phyloP scores from a whole-genome alignment of 495 filamentous ascomycete species.

The Podospora anserina region DNA sequence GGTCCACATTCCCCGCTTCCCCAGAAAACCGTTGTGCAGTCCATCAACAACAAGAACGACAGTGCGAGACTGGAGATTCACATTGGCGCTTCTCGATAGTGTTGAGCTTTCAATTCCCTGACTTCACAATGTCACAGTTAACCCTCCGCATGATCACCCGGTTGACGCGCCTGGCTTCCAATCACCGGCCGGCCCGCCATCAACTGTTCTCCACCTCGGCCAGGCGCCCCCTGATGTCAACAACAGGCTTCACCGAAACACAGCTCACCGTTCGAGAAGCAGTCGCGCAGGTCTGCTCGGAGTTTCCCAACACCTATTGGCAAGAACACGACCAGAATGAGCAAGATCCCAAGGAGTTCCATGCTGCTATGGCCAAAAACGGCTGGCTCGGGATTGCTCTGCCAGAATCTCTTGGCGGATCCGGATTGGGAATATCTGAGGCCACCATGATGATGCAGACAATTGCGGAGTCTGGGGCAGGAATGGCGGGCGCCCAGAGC shows the following conservation, averaged over 20 bases:
- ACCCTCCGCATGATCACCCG: background rate
- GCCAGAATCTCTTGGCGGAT: slow-evolving; percentile 67
- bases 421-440: slow-evolving; percentile 74
- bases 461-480: slow-evolving; percentile 71
- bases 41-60: background rate
- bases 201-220: slow-evolving; percentile 27
- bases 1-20: background rate
- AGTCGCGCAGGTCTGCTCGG: slow-evolving; percentile 63
- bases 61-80: background rate
- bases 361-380: slow-evolving; percentile 69
- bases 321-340: slow-evolving; percentile 63
- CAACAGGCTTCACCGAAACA: slow-evolving; percentile 65
- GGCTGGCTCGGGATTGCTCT: slow-evolving; percentile 83
- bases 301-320: slow-evolving; percentile 66
- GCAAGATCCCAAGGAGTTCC: slow-evolving; percentile 68
- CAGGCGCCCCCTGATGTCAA: slow-evolving; percentile 58
- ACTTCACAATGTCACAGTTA: background rate
- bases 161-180: background rate
- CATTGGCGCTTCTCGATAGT: no score
- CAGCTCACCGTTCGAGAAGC: slow-evolving; percentile 71
- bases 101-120: background rate
- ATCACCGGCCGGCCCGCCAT: background rate
- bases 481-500: slow-evolving; percentile 72
- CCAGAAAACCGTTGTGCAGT: background rate
- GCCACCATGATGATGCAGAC: slow-evolving; percentile 85